These are phyloP conservation scores for Prunus yedoensis DNA, from an alignment of 331 rosid genomes.

Conservation along the genomic window DNA sequence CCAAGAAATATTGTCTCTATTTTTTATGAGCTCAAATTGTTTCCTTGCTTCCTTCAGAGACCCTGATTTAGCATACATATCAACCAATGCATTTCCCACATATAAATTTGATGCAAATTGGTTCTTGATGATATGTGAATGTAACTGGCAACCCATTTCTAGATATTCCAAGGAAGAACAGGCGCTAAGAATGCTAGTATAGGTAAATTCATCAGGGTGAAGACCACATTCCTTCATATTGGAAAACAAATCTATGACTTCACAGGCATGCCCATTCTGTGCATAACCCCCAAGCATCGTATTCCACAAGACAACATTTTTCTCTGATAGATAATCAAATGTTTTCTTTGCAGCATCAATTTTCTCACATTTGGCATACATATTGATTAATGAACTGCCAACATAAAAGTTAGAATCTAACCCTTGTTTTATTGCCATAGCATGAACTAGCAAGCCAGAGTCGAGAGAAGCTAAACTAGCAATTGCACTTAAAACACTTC, in stretches of 20 bases:
- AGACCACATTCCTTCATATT: constrained; percentile 51
- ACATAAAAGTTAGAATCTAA: constrained; percentile 69
- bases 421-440: constrained; percentile 70
- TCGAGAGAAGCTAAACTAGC: constrained; percentile 43
- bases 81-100: constrained; percentile 74
- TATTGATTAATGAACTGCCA: constrained; percentile 82
- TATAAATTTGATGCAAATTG: constrained; percentile 53
- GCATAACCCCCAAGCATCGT: constrained; percentile 74
- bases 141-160: constrained; percentile 64
- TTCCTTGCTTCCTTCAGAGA: constrained; percentile 65
- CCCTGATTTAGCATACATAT: constrained; percentile 91
- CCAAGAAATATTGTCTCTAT: constrained; percentile 79
- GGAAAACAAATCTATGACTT: constrained; percentile 55
- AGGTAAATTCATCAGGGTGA: constrained; percentile 74
- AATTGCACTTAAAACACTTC: constrained; percentile 76
- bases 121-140: constrained; percentile 64
- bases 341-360: constrained; percentile 51
- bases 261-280: constrained; percentile 49
- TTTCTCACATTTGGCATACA: constrained; percentile 75
- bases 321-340: constrained; percentile 49
- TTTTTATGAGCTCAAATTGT: constrained; percentile 69
- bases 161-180: constrained; percentile 54
- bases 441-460: constrained; percentile 67
- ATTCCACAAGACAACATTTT: constrained; percentile 75
- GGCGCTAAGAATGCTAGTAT: constrained; percentile 73